Evolutionary conservation across 257 asterid species (phyloP).

Genomic region (Cruciata laevipes): DNA sequence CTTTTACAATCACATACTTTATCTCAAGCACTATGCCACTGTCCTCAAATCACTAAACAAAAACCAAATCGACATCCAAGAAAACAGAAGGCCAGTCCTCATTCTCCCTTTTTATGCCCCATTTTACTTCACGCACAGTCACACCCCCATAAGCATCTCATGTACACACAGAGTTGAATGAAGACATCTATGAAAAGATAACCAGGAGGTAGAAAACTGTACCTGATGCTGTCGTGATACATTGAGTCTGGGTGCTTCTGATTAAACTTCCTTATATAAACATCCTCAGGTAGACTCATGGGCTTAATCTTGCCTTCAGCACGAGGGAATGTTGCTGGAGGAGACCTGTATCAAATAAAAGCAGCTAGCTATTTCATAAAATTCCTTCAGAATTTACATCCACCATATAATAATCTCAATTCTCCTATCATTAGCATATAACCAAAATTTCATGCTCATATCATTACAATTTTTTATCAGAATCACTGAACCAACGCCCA

Average conservation of each 20-base stretch:
- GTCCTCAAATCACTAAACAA: background rate
- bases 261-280: conserved; percentile 56
- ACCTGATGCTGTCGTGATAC: conserved; percentile 72
- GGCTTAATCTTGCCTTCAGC: conserved; percentile 58
- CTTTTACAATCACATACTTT: too few relatives aligned
- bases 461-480: conserved; percentile 3
- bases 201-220: conserved; percentile 15
- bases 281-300: conserved; percentile 71
- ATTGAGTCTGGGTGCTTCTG: conserved; percentile 63
- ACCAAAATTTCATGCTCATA: background rate
- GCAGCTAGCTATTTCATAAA: background rate
- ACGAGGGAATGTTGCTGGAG: conserved; percentile 82
- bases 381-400: background rate
- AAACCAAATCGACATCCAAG: background rate
- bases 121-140: background rate
- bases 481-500: too few relatives aligned
- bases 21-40: background rate
- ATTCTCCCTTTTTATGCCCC: background rate
- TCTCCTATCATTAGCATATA: background rate
- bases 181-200: background rate
- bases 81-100: background rate
- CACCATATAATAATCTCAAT: background rate
- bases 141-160: background rate
- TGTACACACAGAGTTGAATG: background rate
- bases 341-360: conserved; percentile 46